Evolutionary conservation across 2,329 filamentous ascomycete genomes (phyloP).

Genomic region (Xylariales sp.): DNA sequence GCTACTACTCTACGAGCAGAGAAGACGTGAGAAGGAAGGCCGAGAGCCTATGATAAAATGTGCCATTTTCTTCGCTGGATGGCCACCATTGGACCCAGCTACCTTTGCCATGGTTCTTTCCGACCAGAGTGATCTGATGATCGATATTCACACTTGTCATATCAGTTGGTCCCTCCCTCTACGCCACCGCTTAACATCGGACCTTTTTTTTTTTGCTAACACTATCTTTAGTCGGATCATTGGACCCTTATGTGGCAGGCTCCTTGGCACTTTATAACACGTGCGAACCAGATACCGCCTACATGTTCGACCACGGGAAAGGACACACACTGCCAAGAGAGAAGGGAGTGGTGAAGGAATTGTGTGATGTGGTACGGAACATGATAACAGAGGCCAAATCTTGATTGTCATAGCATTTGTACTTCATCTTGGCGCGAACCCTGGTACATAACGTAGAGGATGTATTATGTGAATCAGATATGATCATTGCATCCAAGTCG

Average conservation of each 20-base stretch:
- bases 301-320: constrained; percentile 61
- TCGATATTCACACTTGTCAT: constrained; percentile 49
- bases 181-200: neutral
- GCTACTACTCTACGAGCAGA: constrained; percentile 25
- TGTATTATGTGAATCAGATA: no score
- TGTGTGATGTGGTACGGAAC: constrained; percentile 37
- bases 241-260: constrained; percentile 57
- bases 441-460: no score
- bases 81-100: constrained; percentile 44
- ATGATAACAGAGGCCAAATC: constrained; percentile 24
- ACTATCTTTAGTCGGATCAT: constrained; percentile 38
- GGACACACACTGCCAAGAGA: constrained; percentile 59
- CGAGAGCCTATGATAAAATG: constrained; percentile 37
- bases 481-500: no score
- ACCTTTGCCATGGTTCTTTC: constrained; percentile 40
- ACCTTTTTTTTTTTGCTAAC: neutral
- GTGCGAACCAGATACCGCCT: constrained; percentile 54
- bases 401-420: no score
- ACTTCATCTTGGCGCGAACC: no score
- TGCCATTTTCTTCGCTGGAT: constrained; percentile 48
- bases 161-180: constrained; percentile 35
- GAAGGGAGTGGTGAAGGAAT: constrained; percentile 40
- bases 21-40: constrained; percentile 20
- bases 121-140: constrained; percentile 43
- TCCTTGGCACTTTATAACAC: constrained; percentile 58